Base-by-base conservation (phyloP, 768 basidiomycete genomes). In the Phylloporus sp. region DNA sequence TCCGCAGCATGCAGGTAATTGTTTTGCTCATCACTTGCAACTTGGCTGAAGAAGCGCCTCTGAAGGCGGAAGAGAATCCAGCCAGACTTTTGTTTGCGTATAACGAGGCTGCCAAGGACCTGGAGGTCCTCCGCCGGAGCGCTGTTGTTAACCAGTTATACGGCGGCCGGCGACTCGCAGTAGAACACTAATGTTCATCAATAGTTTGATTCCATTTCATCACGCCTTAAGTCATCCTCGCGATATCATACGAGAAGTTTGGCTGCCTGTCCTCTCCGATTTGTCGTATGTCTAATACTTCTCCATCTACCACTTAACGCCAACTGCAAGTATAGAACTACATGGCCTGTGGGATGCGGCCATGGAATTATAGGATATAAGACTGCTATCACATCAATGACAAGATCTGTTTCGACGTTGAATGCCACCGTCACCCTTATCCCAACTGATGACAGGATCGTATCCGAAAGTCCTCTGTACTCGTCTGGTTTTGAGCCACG, bases 131-230 rank as follows among this genome's bases (percentile, higher is more conserved):
- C 47, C 82, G 84, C 55, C 79, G 95, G 45, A 80, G 89, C 45
- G 86, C 88, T 8, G 77, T 90, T 38, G 84, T 97, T n/a, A 97
- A 95, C 71, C 81, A 85, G 64, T 72, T 95, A 42, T 97, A 90
- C 61, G 89, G 91, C n/a, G 92, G 92, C 15, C 85, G 82, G 73
- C 85, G 78, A 64, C 71, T 97, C 41, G 90, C 91, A 1, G 84
- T 97, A 20, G 94, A 97, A 70, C 75, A 80, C n/a, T 51, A 23
- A 41, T 43, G 29, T 46, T 13, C 13, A 2, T n/a, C n/a, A n/a
- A n/a, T n/a, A n/a, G n/a, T n/a, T n/a, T n/a, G 20, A 48, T 10
- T 20, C 7, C 20, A 45, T 28, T 28, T 15, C 13, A 11, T 23
- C 15, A 18, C 15, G 32, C 24, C 42, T 5, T 24, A n/a, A n/a